Percentiles rank a stretch among this genome's conserved stretches.
Conservation (phyloP, 2,329 filamentous ascomycete species). For the Aureobasidium leucospermi region DNA sequence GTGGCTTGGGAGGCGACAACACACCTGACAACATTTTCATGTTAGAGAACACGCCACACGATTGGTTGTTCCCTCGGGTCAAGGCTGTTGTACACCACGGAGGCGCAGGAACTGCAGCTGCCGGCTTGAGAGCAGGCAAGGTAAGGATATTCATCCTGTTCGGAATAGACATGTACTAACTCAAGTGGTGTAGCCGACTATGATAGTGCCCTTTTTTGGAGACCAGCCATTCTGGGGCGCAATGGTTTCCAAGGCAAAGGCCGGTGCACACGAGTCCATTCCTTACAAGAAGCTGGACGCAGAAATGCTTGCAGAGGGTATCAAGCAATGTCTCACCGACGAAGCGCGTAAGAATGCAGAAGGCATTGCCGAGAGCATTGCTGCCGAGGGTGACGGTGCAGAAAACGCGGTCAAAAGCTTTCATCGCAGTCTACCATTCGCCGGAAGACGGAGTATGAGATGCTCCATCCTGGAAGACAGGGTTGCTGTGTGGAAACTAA, state of each 20-base stretch:
- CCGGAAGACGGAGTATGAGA: slow-evolving; percentile 44
- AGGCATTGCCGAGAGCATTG: slow-evolving; percentile 55
- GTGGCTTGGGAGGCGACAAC: slow-evolving; percentile 55
- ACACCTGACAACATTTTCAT: slow-evolving; percentile 60
- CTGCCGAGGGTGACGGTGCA: slow-evolving; percentile 60
- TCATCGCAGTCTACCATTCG: slow-evolving; percentile 51
- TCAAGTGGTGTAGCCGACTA: slow-evolving; percentile 45
- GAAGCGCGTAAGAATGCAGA: slow-evolving; percentile 52
- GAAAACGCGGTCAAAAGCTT: slow-evolving; percentile 62
- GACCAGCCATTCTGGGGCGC: slow-evolving; percentile 73
- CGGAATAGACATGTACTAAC: background rate
- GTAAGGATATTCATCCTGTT: background rate
- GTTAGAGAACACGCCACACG: slow-evolving; percentile 67
- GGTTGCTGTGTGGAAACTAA: slow-evolving; percentile 60
- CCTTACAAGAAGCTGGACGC: slow-evolving; percentile 60
- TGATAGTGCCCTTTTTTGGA: slow-evolving; percentile 74
- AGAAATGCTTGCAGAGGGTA: slow-evolving; percentile 62
- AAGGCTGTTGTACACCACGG: slow-evolving; percentile 65
- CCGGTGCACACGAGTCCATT: slow-evolving; percentile 56
- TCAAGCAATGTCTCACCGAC: slow-evolving; percentile 57
- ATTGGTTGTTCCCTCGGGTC: slow-evolving; percentile 67
- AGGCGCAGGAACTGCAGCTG: slow-evolving; percentile 71
- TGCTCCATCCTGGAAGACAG: slow-evolving; percentile 59
- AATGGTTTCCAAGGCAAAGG: slow-evolving; percentile 57
- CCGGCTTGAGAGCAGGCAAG: slow-evolving; percentile 61